phyloP scores from a whole-genome alignment of 345 rosid genomes.

The Anastatica hierochuntica region DNA sequence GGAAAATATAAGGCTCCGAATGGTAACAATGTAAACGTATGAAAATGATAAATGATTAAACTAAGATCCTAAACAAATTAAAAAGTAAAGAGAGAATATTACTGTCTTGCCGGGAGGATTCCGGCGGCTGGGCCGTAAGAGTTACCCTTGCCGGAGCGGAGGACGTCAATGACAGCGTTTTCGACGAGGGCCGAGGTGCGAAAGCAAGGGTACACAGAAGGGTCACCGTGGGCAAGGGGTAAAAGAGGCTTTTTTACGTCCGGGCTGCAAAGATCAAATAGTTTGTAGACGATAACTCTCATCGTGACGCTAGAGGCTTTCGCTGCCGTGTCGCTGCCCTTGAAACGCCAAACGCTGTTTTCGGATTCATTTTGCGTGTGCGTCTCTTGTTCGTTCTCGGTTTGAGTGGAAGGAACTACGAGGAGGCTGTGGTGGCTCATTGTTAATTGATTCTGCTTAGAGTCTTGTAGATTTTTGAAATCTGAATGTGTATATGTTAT shows the following conservation, averaged over 20 bases:
- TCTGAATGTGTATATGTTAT: not conserved
- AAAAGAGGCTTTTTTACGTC: constrained; percentile 28
- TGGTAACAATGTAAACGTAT: no score
- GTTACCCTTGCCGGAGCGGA: constrained; percentile 43
- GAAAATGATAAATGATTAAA: no score
- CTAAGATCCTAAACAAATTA: not conserved
- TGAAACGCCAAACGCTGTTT: constrained; percentile 20
- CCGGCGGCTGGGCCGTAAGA: constrained; percentile 37
- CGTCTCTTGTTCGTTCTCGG: constrained; percentile 8
- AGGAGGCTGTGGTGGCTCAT: constrained; percentile 15
- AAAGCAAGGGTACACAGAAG: constrained; percentile 49
- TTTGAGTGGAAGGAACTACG: not conserved
- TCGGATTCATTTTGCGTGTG: no score
- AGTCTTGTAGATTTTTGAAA: constrained; percentile 1
- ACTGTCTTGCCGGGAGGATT: constrained; percentile 50
- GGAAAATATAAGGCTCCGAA: no score
- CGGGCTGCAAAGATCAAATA: constrained; percentile 25
- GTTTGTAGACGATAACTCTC: constrained; percentile 28
- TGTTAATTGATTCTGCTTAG: not conserved
- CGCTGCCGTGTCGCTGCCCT: constrained; percentile 17
- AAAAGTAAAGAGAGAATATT: not conserved
- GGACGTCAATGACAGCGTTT: constrained; percentile 39
- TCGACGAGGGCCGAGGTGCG: constrained; percentile 38
- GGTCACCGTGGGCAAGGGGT: constrained; percentile 62
- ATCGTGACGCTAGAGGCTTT: constrained; percentile 26